Percentiles rank a stretch among this genome's conserved stretches.
phyloP scores from a whole-genome alignment of 331 rosid genomes.

The Saraca asoca region DNA sequence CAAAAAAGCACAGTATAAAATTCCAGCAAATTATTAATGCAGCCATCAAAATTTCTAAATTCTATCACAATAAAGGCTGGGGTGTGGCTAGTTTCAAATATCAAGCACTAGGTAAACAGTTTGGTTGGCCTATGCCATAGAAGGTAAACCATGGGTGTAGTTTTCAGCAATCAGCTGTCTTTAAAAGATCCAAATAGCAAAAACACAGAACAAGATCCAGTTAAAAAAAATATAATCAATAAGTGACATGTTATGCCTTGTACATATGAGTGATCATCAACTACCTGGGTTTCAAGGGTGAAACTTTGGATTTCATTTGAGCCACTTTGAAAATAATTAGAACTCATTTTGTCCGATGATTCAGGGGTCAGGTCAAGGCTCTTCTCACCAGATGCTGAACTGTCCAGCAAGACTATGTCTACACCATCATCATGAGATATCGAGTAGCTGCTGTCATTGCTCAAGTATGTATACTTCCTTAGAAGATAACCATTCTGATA shows the following conservation, averaged over 20 bases:
- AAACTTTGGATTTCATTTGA: constrained; percentile 66
- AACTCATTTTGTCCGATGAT: constrained; percentile 43
- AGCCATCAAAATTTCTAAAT: background rate
- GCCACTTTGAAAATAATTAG: constrained; percentile 45
- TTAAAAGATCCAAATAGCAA: background rate
- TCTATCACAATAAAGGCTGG: background rate
- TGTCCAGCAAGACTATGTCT: constrained; percentile 55
- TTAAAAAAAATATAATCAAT: constrained; percentile 4
- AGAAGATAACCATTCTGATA: constrained; percentile 83
- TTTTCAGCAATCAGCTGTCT: background rate
- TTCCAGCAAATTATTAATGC: background rate
- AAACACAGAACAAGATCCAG: background rate
- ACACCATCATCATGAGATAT: constrained; percentile 83
- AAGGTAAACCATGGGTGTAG: background rate
- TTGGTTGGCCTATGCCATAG: background rate
- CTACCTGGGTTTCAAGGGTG: constrained; percentile 94
- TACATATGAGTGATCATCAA: constrained; percentile 19
- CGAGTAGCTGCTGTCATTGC: constrained; percentile 91
- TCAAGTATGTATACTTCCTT: constrained; percentile 74
- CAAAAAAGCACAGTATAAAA: background rate
- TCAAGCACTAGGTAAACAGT: background rate
- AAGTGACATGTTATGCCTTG: constrained; percentile 2
- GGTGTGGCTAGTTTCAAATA: background rate
- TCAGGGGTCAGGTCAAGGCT: constrained; percentile 43
- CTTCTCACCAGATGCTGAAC: constrained; percentile 53